Conservation (phyloP, 2,329 filamentous ascomycete genomes). For the Ilyonectria robusta region DNA sequence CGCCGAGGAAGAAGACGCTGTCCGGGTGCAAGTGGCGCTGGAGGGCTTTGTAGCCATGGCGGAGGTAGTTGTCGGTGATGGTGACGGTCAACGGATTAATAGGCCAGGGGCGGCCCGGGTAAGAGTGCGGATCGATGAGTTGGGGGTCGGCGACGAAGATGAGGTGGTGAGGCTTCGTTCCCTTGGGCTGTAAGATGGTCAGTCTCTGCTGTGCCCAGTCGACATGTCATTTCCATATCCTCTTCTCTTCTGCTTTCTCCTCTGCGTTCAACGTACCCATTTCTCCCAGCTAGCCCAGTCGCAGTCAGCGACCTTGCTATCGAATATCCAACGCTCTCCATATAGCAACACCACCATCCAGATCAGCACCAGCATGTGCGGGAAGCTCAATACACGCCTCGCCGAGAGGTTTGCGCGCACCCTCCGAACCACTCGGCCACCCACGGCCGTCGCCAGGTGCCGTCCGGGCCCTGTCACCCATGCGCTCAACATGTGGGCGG, state of each 20-base stretch:
- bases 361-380: constrained; percentile 76
- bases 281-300: constrained; percentile 91
- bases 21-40: constrained; percentile 85
- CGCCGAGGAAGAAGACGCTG: constrained; percentile 90
- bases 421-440: constrained; percentile 47
- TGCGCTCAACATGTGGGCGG: constrained; percentile 53
- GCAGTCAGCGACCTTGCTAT: constrained; percentile 78
- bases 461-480: constrained; percentile 61
- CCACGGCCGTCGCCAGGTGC: constrained; percentile 51
- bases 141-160: constrained; percentile 92
- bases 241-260: not conserved
- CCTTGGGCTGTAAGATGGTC: constrained; percentile 72
- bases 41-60: constrained; percentile 83
- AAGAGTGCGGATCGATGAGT: constrained; percentile 94
- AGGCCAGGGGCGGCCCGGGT: constrained; percentile 81
- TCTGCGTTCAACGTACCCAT: constrained; percentile 77
- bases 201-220: constrained; percentile 23
- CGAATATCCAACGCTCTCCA: constrained; percentile 87
- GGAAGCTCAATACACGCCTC: constrained; percentile 71
- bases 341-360: constrained; percentile 87
- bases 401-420: constrained; percentile 61
- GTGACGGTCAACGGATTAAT: constrained; percentile 66
- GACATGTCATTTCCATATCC: not conserved
- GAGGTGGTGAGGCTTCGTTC: constrained; percentile 85
- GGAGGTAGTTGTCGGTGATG: constrained; percentile 91